Evolutionary conservation across 2,329 filamentous ascomycete genomes (phyloP), one percentile per base, ranked within the genome.

Genomic region (Capronia americana): DNA sequence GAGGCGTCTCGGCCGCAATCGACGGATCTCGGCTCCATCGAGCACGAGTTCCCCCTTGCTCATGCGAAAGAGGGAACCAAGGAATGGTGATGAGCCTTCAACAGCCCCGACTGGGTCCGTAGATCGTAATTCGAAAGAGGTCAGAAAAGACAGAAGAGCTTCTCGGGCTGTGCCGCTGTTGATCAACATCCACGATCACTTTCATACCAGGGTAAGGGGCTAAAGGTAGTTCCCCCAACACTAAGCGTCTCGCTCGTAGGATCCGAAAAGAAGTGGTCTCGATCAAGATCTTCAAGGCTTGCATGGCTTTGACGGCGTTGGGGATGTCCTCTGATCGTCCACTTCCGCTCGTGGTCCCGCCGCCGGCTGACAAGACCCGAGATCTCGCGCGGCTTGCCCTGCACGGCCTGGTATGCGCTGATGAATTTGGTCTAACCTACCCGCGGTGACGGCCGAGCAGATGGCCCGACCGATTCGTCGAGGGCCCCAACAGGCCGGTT

Each of bases 251-350:
- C 65, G 60, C 46, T 72, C 69, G 48, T 67, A 69, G 2, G 70
- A 68, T 38, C 67, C 66, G 30, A 71, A 72, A n/a, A 71, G 23
- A n/a, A 1, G 65, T 70, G 23, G 64, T 70, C 46, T 71, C 66
- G 5, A 64, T 65, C 83, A 82, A 85, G 8, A 75, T 69, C 62
- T 77, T 77, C 69, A 85, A 85, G 1, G 77, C 70, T 0, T 83
- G 84, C 68, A 85, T 86, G 72, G 85, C 85, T 4, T 76, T 71
- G 5, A 84, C 74, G 3, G 81, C 85, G 2, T 80, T 74, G 0
- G 80, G 77, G 0, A 82, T 73, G 0, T 77, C 76, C 3, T 77
- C 76, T 1, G 77, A 73, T 1, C 77, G 75, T 41, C 77, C 76
- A 0, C n/a, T 75, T 77, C 38, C 81, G 79, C 2, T 80, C 83